Conservation (phyloP, 805 yeast genomes). For the Nakazawaea anatomiae region DNA sequence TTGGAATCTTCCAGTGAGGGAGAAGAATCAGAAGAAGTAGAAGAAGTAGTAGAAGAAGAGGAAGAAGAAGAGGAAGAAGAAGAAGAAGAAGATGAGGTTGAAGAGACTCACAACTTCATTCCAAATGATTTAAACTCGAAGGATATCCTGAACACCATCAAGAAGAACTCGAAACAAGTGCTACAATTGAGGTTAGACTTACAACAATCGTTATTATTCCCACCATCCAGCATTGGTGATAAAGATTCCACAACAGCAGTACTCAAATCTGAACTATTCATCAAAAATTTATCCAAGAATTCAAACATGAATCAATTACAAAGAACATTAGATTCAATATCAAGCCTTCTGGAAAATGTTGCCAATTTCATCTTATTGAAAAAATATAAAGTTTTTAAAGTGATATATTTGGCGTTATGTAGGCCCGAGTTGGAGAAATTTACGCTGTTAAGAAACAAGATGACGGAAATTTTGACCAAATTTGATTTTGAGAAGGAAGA, state of each 20-base stretch:
- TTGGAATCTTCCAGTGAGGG: neutral
- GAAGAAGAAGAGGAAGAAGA: conserved; percentile 14
- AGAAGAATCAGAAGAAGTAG: conserved; percentile 1
- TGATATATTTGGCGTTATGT: neutral
- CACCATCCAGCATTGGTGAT: neutral
- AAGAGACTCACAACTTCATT: neutral
- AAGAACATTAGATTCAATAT: neutral
- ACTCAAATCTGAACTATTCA: neutral
- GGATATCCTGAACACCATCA: neutral
- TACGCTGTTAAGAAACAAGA: neutral
- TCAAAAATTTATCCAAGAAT: neutral
- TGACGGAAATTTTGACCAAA: neutral
- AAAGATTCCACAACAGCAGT: no score
- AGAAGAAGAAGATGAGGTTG: conserved; percentile 4
- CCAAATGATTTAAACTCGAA: conserved; percentile 1
- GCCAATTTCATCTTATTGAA: conserved; percentile 1
- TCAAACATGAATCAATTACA: neutral
- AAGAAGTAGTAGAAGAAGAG: conserved; percentile 14
- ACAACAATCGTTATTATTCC: neutral
- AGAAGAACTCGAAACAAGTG: neutral
- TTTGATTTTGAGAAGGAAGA: conserved; percentile 2
- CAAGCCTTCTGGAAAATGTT: neutral
- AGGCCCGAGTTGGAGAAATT: conserved; percentile 1
- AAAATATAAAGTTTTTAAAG: conserved; percentile 6
- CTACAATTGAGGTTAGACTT: conserved; percentile 1